phyloP scores from a whole-genome alignment of 2,329 filamentous ascomycete species.

The Trichophyton simii region DNA sequence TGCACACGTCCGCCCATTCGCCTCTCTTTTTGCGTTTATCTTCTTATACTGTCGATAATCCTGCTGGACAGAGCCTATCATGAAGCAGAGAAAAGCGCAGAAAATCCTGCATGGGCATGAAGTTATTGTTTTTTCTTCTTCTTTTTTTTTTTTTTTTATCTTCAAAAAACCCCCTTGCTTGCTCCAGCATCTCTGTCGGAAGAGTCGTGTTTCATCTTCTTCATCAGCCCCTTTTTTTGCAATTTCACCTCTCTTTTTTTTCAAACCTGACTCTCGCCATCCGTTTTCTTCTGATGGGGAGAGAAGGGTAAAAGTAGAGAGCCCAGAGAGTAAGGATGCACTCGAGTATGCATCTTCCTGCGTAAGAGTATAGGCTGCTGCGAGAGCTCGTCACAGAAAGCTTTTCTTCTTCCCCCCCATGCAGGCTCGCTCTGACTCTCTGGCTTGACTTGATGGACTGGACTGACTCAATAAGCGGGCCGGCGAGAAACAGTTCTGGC shows the following conservation, averaged over 20 bases:
- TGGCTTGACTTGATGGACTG: background rate
- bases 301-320: no score
- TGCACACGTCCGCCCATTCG: background rate
- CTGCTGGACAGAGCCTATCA: background rate
- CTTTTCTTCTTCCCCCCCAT: background rate
- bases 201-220: slow-evolving; percentile 4
- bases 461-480: background rate
- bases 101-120: background rate
- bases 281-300: no score
- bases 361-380: background rate
- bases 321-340: no score
- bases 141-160: background rate
- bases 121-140: background rate
- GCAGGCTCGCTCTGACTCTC: background rate
- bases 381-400: background rate
- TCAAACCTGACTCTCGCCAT: no score
- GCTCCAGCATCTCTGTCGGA: background rate
- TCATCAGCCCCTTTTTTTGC: background rate
- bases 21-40: background rate
- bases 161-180: background rate
- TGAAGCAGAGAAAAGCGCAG: background rate
- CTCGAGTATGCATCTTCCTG: no score
- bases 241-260: background rate
- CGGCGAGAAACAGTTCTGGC: background rate
- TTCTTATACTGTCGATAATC: background rate